Base-by-base conservation (phyloP, 768 basidiomycete species). In the Leccinum ochraceum region DNA sequence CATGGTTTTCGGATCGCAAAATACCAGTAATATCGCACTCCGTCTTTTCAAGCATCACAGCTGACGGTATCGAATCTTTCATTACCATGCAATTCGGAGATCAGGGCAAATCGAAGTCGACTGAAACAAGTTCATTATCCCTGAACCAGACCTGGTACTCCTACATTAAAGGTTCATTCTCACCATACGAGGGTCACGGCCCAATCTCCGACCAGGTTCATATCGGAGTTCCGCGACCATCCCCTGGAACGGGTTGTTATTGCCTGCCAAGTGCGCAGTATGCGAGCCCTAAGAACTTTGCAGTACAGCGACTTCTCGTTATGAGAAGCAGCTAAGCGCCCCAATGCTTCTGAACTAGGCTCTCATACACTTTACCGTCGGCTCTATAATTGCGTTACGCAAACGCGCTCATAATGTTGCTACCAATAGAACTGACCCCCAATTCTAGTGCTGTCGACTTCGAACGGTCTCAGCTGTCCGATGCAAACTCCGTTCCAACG, bases 1-100 rank as follows among this genome's bases (percentile, higher is more conserved):
- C 22, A 56, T 48, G 32, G 49, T 34, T 16, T 46, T 48, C 4
- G 22, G 36, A 58, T 34, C 28, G 34, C 58, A 48, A 51, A 22
- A 68, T 68, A 68, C 69, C 68, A 58, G 28, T 28, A 49, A 54
- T 24, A n/a, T 51, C 28, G 11, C 54, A 36, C 52, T 13, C 32
- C 26, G 9, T 32, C 37, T 26, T 22, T 39, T 16, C 42, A 34
- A 36, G 39, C 26, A 26, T 28, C 48, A 24, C 26, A 34, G 26
- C 55, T 20, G 7, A 53, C 17, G 17, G 20, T 11, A 51, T 57
- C 44, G 9, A 44, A 36, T 48, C 14, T 22, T 46, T 39, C 52
- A 57, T 54, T 39, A 36, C 36, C 57, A 39, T 30, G 44, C 48
- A 48, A n/a, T 30, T 52, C 60, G 60, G 60, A 17, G 39, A 57